Percentiles rank a stretch among this genome's conserved stretches.
Evolutionary conservation across 2,329 filamentous ascomycete species (phyloP).

Genomic region (Fusarium devonianum): DNA sequence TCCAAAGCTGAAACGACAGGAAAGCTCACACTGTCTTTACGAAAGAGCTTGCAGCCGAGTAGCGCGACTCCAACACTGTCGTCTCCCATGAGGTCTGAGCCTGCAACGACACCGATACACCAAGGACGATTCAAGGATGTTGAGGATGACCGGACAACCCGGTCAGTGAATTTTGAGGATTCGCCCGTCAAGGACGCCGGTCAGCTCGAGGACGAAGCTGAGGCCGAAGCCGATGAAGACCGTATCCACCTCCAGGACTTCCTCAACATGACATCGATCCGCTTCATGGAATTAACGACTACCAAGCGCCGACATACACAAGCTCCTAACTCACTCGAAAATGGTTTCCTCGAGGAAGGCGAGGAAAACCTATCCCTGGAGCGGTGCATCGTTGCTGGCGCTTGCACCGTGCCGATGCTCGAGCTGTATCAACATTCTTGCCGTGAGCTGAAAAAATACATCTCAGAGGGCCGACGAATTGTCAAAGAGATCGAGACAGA

Average conservation of each 20-base stretch:
- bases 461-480: constrained; percentile 88
- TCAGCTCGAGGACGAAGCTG: constrained; percentile 57
- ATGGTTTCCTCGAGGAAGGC: constrained; percentile 50
- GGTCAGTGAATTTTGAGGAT: constrained; percentile 55
- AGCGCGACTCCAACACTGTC: constrained; percentile 56
- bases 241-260: constrained; percentile 89
- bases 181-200: constrained; percentile 50
- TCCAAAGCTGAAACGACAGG: constrained; percentile 73
- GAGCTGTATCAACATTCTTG: constrained; percentile 96
- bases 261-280: constrained; percentile 92
- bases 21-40: constrained; percentile 59
- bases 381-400: constrained; percentile 83
- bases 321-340: constrained; percentile 60
- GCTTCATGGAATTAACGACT: constrained; percentile 98
- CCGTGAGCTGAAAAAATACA: constrained; percentile 95
- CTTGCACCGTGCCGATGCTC: constrained; percentile 90
- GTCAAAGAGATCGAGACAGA: constrained; percentile 91
- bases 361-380: constrained; percentile 70
- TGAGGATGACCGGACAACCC: constrained; percentile 55
- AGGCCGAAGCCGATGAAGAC: constrained; percentile 59
- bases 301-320: constrained; percentile 90
- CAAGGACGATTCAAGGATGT: constrained; percentile 64
- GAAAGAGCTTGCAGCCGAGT: constrained; percentile 56
- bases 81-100: constrained; percentile 53
- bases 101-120: constrained; percentile 62